Evolutionary conservation across 2,329 filamentous ascomycete genomes (phyloP), one percentile per base, ranked within the genome.

Genomic region (Plectosphaerella cucumerina): DNA sequence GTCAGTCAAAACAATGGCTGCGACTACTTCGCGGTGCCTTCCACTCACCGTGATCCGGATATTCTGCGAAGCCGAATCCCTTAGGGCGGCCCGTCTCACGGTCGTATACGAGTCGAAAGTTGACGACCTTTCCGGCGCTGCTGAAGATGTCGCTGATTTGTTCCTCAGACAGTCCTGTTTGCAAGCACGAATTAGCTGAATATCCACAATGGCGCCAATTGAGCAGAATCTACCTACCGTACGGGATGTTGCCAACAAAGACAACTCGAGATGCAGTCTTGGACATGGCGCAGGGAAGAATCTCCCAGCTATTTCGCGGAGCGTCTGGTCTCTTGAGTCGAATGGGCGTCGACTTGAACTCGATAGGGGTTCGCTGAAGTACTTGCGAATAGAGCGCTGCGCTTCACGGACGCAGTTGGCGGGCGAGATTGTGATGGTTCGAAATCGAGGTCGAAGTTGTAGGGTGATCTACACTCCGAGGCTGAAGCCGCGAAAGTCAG

Each of bases 51-150:
- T 89, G 85, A 65, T 97, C 94, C 50, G 90, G 88, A 65, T 96
- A 99, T 67, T 97, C 93, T 63, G 92, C 89, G 62, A 97, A 99
- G 34, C 94, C 94, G 67, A 96, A 99, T 17, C 94, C 94, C 70
- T 97, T 97, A 1, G 94, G 92, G 51, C 90, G 85, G 41, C 93
- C 92, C 3, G 92, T 97, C 64, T 97, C 93, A 49, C 91, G 88
- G 73, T 97, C 95, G 70, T 96, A 95, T 57, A 97, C 93, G 46
- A 97, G 80, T 48, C 93, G 85, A 68, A 97, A 97, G 66, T 89
- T 93, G 53, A 95, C 78, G 1, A 97, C 93, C 58, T 92, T 89
- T 52, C 94, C 94, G 49, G 89, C 91, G 57, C 88, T 87, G 65
- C 86, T 89, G 69, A 97, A 95, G 54, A 96, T 96, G 60, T 97